Evolutionary conservation across 352 stramenopile species (phyloP).

Genomic region (Phytophthora tentaculata): DNA sequence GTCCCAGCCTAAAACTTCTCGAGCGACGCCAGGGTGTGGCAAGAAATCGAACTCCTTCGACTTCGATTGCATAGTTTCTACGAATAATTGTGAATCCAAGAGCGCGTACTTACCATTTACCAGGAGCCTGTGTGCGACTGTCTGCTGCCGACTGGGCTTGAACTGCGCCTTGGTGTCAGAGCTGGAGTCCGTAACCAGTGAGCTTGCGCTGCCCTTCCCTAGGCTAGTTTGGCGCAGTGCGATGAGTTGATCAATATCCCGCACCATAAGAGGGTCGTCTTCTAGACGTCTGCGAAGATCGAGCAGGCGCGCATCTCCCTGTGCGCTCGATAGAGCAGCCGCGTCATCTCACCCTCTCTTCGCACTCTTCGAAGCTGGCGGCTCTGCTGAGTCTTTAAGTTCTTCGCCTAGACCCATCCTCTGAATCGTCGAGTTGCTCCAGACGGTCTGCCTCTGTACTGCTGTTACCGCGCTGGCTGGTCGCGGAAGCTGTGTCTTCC

Average conservation of each 20-base stretch:
- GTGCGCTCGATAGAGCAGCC: too few species aligned
- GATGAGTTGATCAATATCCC: slow-evolving; percentile 8
- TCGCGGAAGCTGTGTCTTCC: too few species aligned
- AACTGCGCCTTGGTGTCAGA: slow-evolving; percentile 3
- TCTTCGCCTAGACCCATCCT: too few species aligned
- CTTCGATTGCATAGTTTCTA: slow-evolving; percentile 13
- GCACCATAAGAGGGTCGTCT: slow-evolving; percentile 5
- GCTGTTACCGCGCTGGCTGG: too few species aligned
- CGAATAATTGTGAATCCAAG: slow-evolving; percentile 9
- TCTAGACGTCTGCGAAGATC: too few species aligned
- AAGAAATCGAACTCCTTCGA: slow-evolving; percentile 12
- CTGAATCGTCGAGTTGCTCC: too few species aligned
- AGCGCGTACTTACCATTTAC: slow-evolving; percentile 14
- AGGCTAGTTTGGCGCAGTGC: slow-evolving; percentile 8
- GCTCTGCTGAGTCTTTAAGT: too few species aligned
- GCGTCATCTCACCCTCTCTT: too few species aligned
- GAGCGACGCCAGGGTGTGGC: slow-evolving; percentile 21
- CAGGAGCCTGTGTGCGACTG: not conserved
- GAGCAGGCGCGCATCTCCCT: too few species aligned
- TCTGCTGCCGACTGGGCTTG: slow-evolving; percentile 11
- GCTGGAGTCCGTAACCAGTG: not conserved
- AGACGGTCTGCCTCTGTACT: too few species aligned
- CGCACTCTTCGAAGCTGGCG: too few species aligned
- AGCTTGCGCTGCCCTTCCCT: not conserved
- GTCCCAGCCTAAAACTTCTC: slow-evolving; percentile 17